These are phyloP conservation scores for Botrytis sinoallii DNA, from an alignment of 2,329 filamentous ascomycete genomes.

Conservation along the genomic window DNA sequence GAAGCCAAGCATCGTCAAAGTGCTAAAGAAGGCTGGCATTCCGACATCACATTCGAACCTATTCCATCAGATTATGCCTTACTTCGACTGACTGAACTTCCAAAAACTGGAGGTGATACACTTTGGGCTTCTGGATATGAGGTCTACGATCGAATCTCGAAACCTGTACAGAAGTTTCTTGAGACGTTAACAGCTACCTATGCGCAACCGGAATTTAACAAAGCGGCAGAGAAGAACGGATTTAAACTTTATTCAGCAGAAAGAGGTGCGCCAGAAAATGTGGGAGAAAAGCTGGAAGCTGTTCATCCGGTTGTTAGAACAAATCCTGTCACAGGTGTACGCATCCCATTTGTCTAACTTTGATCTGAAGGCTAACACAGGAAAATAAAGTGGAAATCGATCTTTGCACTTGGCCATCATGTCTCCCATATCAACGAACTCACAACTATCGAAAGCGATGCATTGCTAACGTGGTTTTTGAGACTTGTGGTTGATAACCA, in stretches of 20 bases:
- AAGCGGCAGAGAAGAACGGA: constrained; percentile 45
- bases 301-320: constrained; percentile 55
- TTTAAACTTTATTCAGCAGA: constrained; percentile 46
- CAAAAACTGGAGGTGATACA: constrained; percentile 45
- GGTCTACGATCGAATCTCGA: constrained; percentile 61
- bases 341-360: not conserved
- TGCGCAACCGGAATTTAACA: constrained; percentile 48
- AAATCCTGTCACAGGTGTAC: constrained; percentile 52
- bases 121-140: constrained; percentile 68
- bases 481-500: constrained; percentile 53
- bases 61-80: constrained; percentile 62
- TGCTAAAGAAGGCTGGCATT: constrained; percentile 53
- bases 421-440: constrained; percentile 51
- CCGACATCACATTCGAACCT: constrained; percentile 64
- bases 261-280: constrained; percentile 50
- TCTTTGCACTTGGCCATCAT: constrained; percentile 53
- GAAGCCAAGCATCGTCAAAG: constrained; percentile 46
- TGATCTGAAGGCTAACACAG: not conserved
- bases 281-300: constrained; percentile 47
- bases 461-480: constrained; percentile 52
- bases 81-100: constrained; percentile 32
- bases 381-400: constrained; percentile 45
- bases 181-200: constrained; percentile 56
- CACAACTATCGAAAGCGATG: constrained; percentile 46
- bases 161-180: constrained; percentile 54